These are phyloP conservation scores for Plasmopara viticola DNA, from an alignment of 352 stramenopile species.

Conservation along the genomic window DNA sequence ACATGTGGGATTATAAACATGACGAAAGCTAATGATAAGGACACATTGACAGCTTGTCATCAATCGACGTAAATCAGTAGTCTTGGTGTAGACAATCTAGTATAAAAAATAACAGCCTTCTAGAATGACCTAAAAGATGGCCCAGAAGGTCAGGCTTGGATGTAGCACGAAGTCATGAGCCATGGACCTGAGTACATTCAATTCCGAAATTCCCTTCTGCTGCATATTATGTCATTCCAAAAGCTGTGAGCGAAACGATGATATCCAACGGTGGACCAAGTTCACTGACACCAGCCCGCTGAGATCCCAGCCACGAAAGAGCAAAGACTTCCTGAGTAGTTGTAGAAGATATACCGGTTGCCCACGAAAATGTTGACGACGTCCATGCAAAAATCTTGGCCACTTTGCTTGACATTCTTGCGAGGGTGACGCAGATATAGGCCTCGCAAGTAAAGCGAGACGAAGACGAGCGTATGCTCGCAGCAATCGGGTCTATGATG, in stretches of 20 bases:
- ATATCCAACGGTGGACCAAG: background rate
- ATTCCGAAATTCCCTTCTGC: background rate
- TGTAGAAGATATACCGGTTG: background rate
- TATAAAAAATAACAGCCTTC: no score
- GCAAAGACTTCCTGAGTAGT: background rate
- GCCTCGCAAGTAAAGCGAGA: background rate
- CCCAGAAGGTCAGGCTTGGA: no score
- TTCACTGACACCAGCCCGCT: background rate
- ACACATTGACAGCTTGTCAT: no score
- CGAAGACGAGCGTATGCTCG: slow-evolving; percentile 1
- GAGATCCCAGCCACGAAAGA: background rate
- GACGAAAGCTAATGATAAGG: no score
- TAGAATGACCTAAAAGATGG: no score
- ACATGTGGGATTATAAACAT: no score
- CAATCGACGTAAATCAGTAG: no score
- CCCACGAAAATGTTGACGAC: background rate
- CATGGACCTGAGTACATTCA: background rate
- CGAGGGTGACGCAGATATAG: background rate
- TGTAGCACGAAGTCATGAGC: background rate
- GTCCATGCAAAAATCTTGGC: background rate
- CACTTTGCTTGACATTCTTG: background rate
- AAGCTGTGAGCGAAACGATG: background rate
- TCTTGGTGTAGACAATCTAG: no score
- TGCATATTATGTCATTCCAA: background rate
- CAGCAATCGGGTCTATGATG: background rate